Evolutionary conservation across 169 alveolate genomes (phyloP).

Genomic region (Eimeria praecox): DNA sequence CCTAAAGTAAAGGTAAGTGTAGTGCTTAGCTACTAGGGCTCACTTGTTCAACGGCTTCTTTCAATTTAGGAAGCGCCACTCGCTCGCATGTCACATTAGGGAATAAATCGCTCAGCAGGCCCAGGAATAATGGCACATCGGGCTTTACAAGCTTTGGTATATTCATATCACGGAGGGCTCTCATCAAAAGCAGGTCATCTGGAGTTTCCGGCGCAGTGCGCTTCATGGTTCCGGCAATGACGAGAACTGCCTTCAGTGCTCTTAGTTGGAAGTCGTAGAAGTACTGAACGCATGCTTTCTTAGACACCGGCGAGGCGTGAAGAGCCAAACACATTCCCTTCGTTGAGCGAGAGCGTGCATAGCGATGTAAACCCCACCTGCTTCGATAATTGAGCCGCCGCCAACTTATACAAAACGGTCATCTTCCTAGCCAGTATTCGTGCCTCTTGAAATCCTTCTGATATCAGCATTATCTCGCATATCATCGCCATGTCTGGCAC

Average conservation of each 20-base stretch:
- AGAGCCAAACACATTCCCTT: not conserved
- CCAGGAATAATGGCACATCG: constrained; percentile 93
- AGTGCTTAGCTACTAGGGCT: not conserved
- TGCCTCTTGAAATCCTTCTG: constrained; percentile 97
- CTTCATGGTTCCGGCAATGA: constrained; percentile 97
- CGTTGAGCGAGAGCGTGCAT: not conserved
- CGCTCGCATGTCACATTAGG: constrained; percentile 94
- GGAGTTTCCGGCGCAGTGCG: constrained; percentile 95
- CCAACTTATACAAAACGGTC: constrained; percentile 95
- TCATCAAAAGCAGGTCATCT: constrained; percentile 97
- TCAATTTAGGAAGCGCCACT: constrained; percentile 92
- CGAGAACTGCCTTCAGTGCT: constrained; percentile 97
- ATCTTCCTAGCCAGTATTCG: constrained; percentile 96
- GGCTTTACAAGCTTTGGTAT: constrained; percentile 95
- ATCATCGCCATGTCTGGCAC: constrained; percentile 97
- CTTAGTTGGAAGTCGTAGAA: constrained; percentile 99
- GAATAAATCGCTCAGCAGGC: constrained; percentile 96
- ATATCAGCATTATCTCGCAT: constrained; percentile 98
- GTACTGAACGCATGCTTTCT: constrained; percentile 72
- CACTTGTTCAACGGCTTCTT: constrained; percentile 82
- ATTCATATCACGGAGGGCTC: constrained; percentile 98
- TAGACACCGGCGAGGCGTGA: not conserved
- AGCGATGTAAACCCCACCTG: constrained; percentile 86
- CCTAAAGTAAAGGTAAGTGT: not conserved
- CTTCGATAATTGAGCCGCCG: constrained; percentile 93